These are phyloP conservation scores for Berkeleyomyces rouxiae DNA, from an alignment of 2,329 filamentous ascomycete genomes.

Conservation along the genomic window DNA sequence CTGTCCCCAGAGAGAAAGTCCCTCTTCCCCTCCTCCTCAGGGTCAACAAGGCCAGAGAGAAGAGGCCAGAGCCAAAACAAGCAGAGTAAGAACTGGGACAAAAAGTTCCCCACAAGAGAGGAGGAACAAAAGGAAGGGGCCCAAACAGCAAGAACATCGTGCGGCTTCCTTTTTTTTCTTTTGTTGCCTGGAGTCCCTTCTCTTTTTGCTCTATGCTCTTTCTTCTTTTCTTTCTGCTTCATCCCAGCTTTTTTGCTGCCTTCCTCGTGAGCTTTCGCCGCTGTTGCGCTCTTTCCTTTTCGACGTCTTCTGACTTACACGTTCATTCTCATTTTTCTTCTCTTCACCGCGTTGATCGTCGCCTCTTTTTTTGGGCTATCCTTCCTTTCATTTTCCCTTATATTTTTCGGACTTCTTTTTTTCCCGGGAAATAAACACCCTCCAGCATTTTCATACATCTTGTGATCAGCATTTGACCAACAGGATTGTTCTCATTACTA, in stretches of 20 bases:
- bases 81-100: not conserved
- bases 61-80: conserved; percentile 1
- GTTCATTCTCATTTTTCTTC: not conserved
- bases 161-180: not conserved
- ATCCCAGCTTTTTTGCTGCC: not conserved
- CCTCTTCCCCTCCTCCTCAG: not conserved
- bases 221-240: not conserved
- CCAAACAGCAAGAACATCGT: not conserved
- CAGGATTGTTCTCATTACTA: too few relatives aligned
- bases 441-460: too few relatives aligned
- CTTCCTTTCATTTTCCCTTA: conserved; percentile 13
- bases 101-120: not conserved
- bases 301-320: conserved; percentile 14
- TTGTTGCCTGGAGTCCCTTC: not conserved
- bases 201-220: not conserved
- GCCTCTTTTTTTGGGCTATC: conserved; percentile 16
- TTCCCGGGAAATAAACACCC: not conserved
- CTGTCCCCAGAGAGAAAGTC: too few relatives aligned
- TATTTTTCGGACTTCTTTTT: conserved; percentile 9
- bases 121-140: conserved; percentile 1
- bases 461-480: too few relatives aligned
- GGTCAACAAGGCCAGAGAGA: not conserved
- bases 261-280: conserved; percentile 4
- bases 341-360: conserved; percentile 17
- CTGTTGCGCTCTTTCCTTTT: conserved; percentile 10